These are phyloP conservation scores for Cinnamomum chago DNA, from an alignment of 164 flowering plant genomes.

Conservation along the genomic window DNA sequence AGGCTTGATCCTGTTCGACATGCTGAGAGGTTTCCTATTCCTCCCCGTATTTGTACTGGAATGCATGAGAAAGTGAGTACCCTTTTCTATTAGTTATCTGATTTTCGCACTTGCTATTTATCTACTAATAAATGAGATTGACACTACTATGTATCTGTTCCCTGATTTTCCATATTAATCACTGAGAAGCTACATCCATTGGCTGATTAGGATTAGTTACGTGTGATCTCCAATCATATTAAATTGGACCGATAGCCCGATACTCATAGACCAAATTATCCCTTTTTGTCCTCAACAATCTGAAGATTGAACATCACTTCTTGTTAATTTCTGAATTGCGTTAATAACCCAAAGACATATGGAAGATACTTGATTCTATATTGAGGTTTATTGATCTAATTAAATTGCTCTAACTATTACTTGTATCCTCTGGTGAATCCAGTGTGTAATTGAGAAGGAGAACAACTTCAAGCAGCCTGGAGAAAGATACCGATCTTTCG, in stretches of 20 bases:
- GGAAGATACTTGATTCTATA: neutral
- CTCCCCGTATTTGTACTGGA: conserved; percentile 46
- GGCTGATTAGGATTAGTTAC: neutral
- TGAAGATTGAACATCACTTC: neutral
- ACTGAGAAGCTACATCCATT: neutral
- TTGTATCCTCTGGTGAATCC: conserved; percentile 10
- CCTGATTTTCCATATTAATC: neutral
- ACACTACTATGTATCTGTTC: neutral
- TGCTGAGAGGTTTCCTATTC: conserved; percentile 75
- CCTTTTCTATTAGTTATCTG: neutral
- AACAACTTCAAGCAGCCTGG: conserved; percentile 98
- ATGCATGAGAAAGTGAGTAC: conserved; percentile 69
- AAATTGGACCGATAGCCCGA: too few relatives aligned
- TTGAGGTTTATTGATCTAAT: neutral
- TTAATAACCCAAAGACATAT: too few relatives aligned
- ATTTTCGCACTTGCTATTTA: too few relatives aligned
- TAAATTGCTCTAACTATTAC: neutral
- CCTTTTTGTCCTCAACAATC: neutral
- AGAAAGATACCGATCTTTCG: conserved; percentile 78
- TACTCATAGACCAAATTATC: neutral
- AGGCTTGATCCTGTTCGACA: conserved; percentile 78
- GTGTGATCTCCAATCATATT: neutral
- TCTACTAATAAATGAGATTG: neutral
- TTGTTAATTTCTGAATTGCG: neutral
- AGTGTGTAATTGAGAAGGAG: conserved; percentile 77